Conservation (phyloP, 2,329 filamentous ascomycete species). For the Cladophialophora yegresii region DNA sequence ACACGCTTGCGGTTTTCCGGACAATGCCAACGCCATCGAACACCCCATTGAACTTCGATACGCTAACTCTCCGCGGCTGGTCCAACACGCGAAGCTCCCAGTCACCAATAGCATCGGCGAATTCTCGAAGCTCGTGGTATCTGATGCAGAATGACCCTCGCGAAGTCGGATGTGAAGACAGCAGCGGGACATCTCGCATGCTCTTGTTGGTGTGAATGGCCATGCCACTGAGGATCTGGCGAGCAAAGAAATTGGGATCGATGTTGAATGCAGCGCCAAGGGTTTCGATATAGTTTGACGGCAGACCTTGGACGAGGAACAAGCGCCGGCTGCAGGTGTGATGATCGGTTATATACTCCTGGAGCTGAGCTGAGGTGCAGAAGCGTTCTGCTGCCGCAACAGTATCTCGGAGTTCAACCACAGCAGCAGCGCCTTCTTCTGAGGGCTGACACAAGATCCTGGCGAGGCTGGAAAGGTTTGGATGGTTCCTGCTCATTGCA, state of each 20-base stretch:
- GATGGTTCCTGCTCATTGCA: neutral
- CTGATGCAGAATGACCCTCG: constrained; percentile 7
- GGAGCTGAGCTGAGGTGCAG: neutral
- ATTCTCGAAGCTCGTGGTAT: constrained; percentile 3
- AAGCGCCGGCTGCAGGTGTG: neutral
- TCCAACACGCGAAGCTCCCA: constrained; percentile 1
- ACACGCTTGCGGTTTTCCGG: neutral
- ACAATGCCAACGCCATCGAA: constrained; percentile 12
- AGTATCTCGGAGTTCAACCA: neutral
- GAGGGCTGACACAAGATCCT: neutral
- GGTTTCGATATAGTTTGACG: constrained; percentile 1
- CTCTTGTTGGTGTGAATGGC: neutral
- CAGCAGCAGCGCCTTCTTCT: neutral
- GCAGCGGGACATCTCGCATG: neutral
- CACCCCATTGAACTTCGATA: constrained; percentile 5
- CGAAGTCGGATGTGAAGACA: constrained; percentile 7
- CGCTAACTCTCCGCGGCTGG: constrained; percentile 5
- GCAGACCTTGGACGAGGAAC: constrained; percentile 1
- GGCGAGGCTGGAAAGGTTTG: neutral
- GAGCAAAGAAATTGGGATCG: constrained; percentile 10
- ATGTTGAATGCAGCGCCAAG: constrained; percentile 5
- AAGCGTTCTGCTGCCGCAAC: constrained; percentile 1
- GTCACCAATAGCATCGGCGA: constrained; percentile 1
- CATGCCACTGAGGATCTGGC: constrained; percentile 2
- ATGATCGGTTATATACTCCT: neutral